Percentiles rank a stretch among this genome's conserved stretches.
These are phyloP conservation scores for Backusella australiensis DNA, from an alignment of 192 early-diverging fungal genomes.

Conservation along the genomic window DNA sequence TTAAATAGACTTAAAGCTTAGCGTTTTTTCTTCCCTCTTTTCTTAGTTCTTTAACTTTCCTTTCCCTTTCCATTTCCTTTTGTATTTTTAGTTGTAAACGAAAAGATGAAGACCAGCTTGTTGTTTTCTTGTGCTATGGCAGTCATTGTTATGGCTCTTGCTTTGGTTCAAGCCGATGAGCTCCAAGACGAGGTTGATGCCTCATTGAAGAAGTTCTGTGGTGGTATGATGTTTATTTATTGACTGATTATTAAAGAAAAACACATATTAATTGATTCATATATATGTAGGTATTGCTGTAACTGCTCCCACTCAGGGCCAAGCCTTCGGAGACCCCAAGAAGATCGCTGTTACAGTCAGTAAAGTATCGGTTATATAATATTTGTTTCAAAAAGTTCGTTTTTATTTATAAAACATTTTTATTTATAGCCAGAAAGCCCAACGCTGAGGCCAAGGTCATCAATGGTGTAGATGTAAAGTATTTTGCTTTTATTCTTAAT, in stretches of 20 bases:
- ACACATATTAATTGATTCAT: neutral
- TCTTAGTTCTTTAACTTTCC: slow-evolving; percentile 8
- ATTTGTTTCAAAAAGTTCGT: neutral
- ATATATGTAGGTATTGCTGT: slow-evolving; percentile 20
- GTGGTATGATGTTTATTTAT: slow-evolving; percentile 11
- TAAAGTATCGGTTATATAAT: slow-evolving; percentile 14
- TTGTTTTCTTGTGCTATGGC: slow-evolving; percentile 13
- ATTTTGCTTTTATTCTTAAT: neutral
- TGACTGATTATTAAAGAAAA: neutral
- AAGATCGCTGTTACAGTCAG: slow-evolving; percentile 32
- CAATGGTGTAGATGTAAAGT: slow-evolving; percentile 32
- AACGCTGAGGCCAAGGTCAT: slow-evolving; percentile 30
- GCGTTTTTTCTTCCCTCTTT: neutral
- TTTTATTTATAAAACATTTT: neutral
- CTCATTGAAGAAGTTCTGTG: slow-evolving; percentile 34
- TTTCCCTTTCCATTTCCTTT: slow-evolving; percentile 11
- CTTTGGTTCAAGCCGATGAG: slow-evolving; percentile 24
- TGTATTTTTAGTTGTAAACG: neutral
- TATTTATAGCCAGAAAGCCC: slow-evolving; percentile 26
- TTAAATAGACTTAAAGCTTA: neutral
- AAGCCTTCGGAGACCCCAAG: slow-evolving; percentile 17
- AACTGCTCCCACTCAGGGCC: slow-evolving; percentile 15
- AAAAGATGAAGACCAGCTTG: slow-evolving; percentile 28
- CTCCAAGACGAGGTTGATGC: slow-evolving; percentile 30
- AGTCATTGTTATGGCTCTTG: slow-evolving; percentile 9